Evolutionary conservation across 2,329 filamentous ascomycete genomes (phyloP), one percentile per base, ranked within the genome.

Genomic region (Talaromyces piceae): DNA sequence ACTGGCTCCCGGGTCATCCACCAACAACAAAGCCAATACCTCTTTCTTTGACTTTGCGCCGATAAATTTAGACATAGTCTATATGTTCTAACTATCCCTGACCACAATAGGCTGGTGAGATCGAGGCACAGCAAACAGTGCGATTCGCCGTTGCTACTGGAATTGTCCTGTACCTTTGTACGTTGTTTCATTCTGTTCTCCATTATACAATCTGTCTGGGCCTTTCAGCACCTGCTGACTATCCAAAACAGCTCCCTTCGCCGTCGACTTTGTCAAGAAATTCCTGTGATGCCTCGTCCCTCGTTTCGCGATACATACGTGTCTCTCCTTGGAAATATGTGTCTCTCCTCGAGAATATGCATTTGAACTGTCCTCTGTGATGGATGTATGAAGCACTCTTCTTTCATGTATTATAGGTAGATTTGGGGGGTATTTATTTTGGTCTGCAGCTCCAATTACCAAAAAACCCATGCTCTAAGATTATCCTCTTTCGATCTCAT

Each of bases 111-210:
- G 69, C 68, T 47, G 75, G 74, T 62, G 80, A 83, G 67, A 66
- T 73, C 41, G 71, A 77, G 59, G 80, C 81, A 23, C 65, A 64
- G 50, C 67, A 72, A 57, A 78, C 78, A 41, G 71, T 84, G 59
- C 76, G 77, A 63, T 72, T 73, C 63, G 78, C 78, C 46, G 63
- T 77, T 53, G 72, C 73, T 41, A 74, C 76, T 50, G 79, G 78
- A 58, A 64, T 79, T 47, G 66, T 82, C 25, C 74, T 84, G 46
- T 84, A 84, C 68, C 73, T 84, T 47, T 82, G 81, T 84, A 75
- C 56, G 80, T 63, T 22, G 5, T 18, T 41, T n/a, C n/a, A n/a
- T n/a, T n/a, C n/a, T n/a, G 31, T 16, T 25, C 8, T 62, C 39
- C 27, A 6, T 43, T 22, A 30, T 41, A 5, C 22, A 11, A 12